phyloP scores from a whole-genome alignment of 2,329 filamentous ascomycete genomes.

The Gremmenia infestans region DNA sequence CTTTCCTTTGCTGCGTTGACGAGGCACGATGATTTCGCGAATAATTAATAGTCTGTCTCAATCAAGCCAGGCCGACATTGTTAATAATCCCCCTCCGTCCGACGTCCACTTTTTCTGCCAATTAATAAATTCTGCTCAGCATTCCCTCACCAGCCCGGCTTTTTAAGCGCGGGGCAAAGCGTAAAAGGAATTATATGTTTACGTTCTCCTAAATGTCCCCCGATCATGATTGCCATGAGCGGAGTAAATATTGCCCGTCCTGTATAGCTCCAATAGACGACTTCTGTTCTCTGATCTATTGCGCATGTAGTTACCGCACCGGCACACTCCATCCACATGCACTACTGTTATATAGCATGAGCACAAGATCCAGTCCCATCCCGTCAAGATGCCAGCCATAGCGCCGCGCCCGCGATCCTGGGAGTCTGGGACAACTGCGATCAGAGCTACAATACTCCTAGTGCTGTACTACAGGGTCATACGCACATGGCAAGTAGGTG shows the following conservation, averaged over 20 bases:
- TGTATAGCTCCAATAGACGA: not conserved
- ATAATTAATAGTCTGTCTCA: too few species aligned
- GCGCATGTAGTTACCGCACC: not conserved
- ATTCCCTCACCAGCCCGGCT: too few species aligned
- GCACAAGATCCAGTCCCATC: not conserved
- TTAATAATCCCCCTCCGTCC: too few species aligned
- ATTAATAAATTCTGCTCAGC: too few species aligned
- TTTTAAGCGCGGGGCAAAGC: too few species aligned
- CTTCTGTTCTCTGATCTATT: not conserved
- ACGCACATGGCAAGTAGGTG: not conserved
- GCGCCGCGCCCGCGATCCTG: not conserved
- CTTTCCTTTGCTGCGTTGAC: too few species aligned
- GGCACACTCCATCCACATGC: not conserved
- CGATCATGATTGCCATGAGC: not conserved
- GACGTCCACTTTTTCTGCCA: too few species aligned
- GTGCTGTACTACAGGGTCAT: not conserved
- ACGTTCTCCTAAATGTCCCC: not conserved
- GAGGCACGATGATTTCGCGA: too few species aligned
- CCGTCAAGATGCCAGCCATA: not conserved
- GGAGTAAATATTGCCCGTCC: not conserved
- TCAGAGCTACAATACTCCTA: not conserved
- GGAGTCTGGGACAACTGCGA: not conserved
- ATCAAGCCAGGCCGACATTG: too few species aligned
- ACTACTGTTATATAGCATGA: not conserved
- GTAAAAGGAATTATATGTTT: too few species aligned